Base-by-base conservation (phyloP, 371 early-diverging fungal genomes). In the Polyrhizophydium stewartii region DNA sequence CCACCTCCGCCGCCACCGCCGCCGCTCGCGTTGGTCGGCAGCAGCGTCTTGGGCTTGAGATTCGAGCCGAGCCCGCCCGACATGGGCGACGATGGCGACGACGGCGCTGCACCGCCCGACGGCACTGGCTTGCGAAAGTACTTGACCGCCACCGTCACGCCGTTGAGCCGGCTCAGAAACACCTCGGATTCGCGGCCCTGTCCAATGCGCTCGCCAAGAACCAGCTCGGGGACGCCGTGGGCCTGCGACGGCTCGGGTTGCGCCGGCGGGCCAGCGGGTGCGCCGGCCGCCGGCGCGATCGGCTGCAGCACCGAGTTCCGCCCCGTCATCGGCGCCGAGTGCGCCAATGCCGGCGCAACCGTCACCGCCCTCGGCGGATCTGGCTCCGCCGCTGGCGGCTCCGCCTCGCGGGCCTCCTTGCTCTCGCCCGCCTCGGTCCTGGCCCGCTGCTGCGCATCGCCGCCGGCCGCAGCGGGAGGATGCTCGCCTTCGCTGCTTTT, bases 131-230 rank as follows among this genome's bases (percentile, higher is more conserved):
- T 5, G 19, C 45, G 56, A 40, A 50, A 62, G 31, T 32, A 40
- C 51, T 62, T 62, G 49, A 62, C 57, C 1, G 62, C 62, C 1
- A 62, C 62, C 19, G 13, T 30, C 51, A 24, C 22, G 25, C 62
- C 62, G 12, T 28, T 56, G 47, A 55, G 51, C 5, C 49, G 16
- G 57, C 57, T 40, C 32, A 37, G 10, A 38, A 55, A 56, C 17
- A 62, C 62, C 24, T 56, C 57, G 22, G 62, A 62, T 51, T 62
- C 62, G n/a, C 56, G 46, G 16, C 62, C 62, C 1, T 56, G 33
- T 1, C 62, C 62, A 2, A 62, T 25, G 1, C 49, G 32, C 17
- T 19, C 1, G n/a, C 37, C 19, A 27, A 62, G 16, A 6, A 12
- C 27, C 5, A 62, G 33, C 27, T 62, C 57, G 10, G 30, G 37